Base-by-base conservation (phyloP, 768 basidiomycete species). In the Galerina marginata region DNA sequence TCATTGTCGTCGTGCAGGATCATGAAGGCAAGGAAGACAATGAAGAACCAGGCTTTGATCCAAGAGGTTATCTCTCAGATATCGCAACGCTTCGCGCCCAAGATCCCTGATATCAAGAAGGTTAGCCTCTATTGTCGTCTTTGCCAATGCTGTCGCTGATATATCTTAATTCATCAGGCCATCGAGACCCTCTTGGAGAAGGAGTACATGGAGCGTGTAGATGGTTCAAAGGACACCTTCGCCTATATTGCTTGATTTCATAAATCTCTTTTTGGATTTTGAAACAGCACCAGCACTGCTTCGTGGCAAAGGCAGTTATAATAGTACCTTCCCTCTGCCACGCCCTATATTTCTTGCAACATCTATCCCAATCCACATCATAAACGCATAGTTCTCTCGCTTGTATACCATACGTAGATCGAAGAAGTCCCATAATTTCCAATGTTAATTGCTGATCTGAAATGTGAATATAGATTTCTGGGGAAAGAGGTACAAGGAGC, bases 91-190 rank as follows among this genome's bases (percentile, higher is more conserved):
- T 96, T 96, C 75, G 85, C 91, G 7, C 96, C 96, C 23, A 95
- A 94, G 80, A 92, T 98, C 54, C 89, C 93, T 2, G 95, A 97
- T 71, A 95, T 99, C 78, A 99, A 99, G 77, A 96, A 96, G 87
- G 92, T 91, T 20, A 26, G 16, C 7, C 29, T n/a, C n/a, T n/a
- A n/a, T n/a, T n/a, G n/a, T n/a, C n/a, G n/a, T n/a, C n/a, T n/a
- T n/a, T n/a, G n/a, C n/a, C n/a, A n/a, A n/a, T n/a, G n/a, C n/a
- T n/a, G n/a, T n/a, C n/a, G 45, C 60, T n/a, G 69, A 59, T 65
- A 66, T 66, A 50, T 4, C 42, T 59, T 69, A 63, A 39, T 9
- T 11, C 11, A 9, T 38, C 60, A 92, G 91, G 92, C 93, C 3
- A 96, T 98, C 60, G 95, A 96, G 71, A 88, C 88, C 12, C 79